phyloP scores from a whole-genome alignment of 306 rosid genomes.

The Prunus padus region DNA sequence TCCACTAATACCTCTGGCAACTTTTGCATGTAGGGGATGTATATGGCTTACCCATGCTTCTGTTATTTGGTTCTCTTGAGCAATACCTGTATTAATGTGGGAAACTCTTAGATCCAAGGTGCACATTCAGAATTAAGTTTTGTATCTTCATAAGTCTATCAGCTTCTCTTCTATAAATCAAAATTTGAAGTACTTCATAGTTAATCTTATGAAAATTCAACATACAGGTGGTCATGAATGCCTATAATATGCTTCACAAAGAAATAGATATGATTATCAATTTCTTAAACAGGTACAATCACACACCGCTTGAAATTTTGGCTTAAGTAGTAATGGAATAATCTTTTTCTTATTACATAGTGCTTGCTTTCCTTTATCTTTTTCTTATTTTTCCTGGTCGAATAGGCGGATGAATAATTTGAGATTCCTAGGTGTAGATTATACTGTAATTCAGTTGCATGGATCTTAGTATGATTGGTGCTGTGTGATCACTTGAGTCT shows the following conservation, averaged over 20 bases:
- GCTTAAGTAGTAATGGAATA: neutral
- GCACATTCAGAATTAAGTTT: neutral
- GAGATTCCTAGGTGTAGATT: neutral
- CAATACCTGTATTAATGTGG: constrained; percentile 44
- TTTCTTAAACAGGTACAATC: neutral
- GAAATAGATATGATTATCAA: neutral
- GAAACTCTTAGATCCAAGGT: neutral
- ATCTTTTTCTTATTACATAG: neutral
- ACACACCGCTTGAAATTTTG: neutral
- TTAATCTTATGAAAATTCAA: no score
- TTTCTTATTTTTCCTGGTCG: neutral
- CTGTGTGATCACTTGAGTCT: neutral
- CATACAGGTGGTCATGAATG: neutral
- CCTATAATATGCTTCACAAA: neutral
- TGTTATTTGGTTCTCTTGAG: constrained; percentile 39
- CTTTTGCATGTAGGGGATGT: constrained; percentile 76
- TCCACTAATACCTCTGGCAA: constrained; percentile 72
- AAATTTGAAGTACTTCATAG: neutral
- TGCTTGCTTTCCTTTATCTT: neutral
- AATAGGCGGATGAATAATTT: neutral
- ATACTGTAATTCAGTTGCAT: neutral
- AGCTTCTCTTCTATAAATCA: neutral
- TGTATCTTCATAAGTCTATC: neutral
- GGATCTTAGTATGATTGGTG: neutral
- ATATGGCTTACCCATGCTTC: constrained; percentile 70